These are phyloP conservation scores for Colletotrichum melonis DNA, from an alignment of 2,329 filamentous ascomycete genomes.

Conservation along the genomic window DNA sequence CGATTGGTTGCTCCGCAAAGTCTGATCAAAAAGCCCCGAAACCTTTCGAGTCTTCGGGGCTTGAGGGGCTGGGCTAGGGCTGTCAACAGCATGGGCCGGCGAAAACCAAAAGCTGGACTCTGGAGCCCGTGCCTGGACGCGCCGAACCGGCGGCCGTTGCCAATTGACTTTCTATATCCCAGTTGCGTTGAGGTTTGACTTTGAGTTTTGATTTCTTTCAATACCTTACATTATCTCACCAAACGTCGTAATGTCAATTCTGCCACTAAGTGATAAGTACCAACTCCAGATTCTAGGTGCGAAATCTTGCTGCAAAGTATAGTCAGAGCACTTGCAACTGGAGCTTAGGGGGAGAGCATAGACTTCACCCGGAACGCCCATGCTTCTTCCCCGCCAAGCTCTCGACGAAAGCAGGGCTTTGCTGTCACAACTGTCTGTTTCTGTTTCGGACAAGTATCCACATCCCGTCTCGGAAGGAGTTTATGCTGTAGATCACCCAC, in stretches of 20 bases:
- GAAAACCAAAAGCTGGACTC: neutral
- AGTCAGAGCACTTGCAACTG: no score
- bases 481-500: neutral
- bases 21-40: neutral
- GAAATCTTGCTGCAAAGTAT: no score
- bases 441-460: neutral
- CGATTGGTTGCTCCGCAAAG: neutral
- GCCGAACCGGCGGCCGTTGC: neutral
- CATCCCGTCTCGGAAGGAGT: constrained; percentile 3
- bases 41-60: neutral
- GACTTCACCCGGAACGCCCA: neutral
- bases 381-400: neutral
- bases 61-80: neutral
- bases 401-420: neutral
- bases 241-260: no score
- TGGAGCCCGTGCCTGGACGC: neutral
- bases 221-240: no score
- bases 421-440: neutral
- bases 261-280: no score
- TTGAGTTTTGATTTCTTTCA: no score
- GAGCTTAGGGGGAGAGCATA: neutral
- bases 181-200: no score
- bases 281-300: no score
- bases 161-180: neutral
- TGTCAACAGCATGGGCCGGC: neutral